These are phyloP conservation scores for Vigna reflexopilosa DNA, from an alignment of 306 rosid genomes.

Conservation along the genomic window DNA sequence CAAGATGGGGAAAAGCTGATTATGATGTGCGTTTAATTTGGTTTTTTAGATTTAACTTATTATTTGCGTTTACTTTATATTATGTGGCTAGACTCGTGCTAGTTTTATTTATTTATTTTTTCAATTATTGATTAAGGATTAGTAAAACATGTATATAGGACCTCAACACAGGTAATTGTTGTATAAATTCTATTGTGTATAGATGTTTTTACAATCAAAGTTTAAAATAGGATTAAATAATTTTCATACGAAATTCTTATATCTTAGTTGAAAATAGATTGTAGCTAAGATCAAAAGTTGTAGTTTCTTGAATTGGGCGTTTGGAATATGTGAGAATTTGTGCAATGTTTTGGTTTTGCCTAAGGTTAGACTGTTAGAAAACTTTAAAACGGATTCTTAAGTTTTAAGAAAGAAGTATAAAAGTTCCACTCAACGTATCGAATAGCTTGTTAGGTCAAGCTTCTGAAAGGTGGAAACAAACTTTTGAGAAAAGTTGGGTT, in stretches of 20 bases:
- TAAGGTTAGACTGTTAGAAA: constrained; percentile 34
- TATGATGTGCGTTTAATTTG: constrained; percentile 33
- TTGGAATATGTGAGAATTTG: constrained; percentile 33
- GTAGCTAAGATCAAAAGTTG: no score
- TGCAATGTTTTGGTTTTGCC: neutral
- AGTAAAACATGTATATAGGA: neutral
- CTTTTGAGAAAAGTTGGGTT: neutral
- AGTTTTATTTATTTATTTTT: constrained; percentile 21
- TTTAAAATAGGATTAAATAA: neutral
- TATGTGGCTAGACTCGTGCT: constrained; percentile 22
- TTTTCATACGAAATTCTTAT: no score
- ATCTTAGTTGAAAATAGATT: no score
- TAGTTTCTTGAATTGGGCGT: constrained; percentile 12
- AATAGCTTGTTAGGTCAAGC: constrained; percentile 15
- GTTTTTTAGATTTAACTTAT: neutral
- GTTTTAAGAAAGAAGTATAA: constrained; percentile 32
- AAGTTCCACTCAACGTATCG: constrained; percentile 36
- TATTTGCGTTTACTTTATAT: constrained; percentile 40
- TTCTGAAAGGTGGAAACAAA: constrained; percentile 12
- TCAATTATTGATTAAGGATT: neutral
- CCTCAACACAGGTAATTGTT: no score
- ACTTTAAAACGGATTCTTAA: constrained; percentile 32
- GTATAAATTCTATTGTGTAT: neutral
- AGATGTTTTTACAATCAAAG: neutral
- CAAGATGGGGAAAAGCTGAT: constrained; percentile 35